Conservation (phyloP, 176 grass and related monocot genomes). For the Luzula sylvatica region DNA sequence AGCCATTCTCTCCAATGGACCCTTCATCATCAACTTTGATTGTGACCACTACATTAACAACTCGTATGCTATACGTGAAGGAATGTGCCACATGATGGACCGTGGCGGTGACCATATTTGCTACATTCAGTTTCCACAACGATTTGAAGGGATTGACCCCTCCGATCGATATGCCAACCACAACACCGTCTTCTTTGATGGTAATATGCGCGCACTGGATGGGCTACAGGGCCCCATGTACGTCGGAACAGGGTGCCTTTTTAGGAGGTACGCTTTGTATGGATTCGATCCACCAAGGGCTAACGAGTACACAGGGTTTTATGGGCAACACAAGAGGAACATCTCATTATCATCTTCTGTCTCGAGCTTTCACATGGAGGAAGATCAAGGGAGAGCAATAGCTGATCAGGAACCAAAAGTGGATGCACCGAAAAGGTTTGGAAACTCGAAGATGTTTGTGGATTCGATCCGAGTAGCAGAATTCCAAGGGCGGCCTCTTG, state of each 20-base stretch:
- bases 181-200: slow-evolving; percentile 58
- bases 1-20: slow-evolving; percentile 42
- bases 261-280: slow-evolving; percentile 38
- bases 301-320: slow-evolving; percentile 35
- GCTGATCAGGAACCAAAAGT: slow-evolving; percentile 32
- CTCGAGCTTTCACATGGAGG: not conserved
- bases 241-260: slow-evolving; percentile 45
- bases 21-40: slow-evolving; percentile 57
- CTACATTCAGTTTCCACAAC: slow-evolving; percentile 54
- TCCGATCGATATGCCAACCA: slow-evolving; percentile 53
- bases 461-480: slow-evolving; percentile 64
- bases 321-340: slow-evolving; percentile 34
- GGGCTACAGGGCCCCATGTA: slow-evolving; percentile 50
- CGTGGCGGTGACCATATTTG: slow-evolving; percentile 48
- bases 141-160: slow-evolving; percentile 53
- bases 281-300: slow-evolving; percentile 40
- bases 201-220: slow-evolving; percentile 53
- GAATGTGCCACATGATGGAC: slow-evolving; percentile 58
- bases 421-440: slow-evolving; percentile 45
- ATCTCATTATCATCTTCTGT: not conserved
- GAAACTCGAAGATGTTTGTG: slow-evolving; percentile 52
- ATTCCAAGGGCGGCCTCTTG: slow-evolving; percentile 79
- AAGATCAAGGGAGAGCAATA: slow-evolving; percentile 25
- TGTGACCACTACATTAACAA: slow-evolving; percentile 52
- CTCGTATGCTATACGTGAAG: slow-evolving; percentile 30